Conservation (phyloP, 164 flowering plant species). For the Stephania cephalantha region DNA sequence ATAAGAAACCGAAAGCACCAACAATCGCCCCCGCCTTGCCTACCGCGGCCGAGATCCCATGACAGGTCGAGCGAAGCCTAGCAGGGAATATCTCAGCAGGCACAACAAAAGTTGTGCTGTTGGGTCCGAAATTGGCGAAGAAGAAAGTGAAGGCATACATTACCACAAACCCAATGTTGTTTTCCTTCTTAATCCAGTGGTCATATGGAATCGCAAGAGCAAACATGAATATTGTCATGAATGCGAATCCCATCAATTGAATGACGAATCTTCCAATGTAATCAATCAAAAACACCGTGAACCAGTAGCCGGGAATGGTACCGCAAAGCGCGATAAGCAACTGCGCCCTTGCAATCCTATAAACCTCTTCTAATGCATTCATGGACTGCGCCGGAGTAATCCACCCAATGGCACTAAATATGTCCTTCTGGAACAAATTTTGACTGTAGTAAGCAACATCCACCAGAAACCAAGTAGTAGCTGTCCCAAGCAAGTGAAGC, state of each 20-base stretch:
- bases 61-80: constrained; percentile 5
- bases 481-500: constrained; percentile 8
- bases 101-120: constrained; percentile 5
- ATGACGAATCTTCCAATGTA: constrained; percentile 3
- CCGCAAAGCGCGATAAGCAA: constrained; percentile 4
- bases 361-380: constrained; percentile 9
- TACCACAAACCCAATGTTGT: constrained; percentile 3
- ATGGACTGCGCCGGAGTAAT: not conserved
- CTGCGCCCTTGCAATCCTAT: constrained; percentile 4
- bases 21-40: constrained; percentile 12
- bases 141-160: constrained; percentile 7
- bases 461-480: constrained; percentile 8
- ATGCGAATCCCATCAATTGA: constrained; percentile 8
- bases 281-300: constrained; percentile 6
- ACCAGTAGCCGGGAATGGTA: constrained; percentile 9
- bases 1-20: constrained; percentile 10
- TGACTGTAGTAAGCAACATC: constrained; percentile 12
- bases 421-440: constrained; percentile 10
- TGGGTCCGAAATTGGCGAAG: constrained; percentile 11
- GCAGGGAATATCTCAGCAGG: constrained; percentile 13
- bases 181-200: constrained; percentile 1
- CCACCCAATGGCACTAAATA: constrained; percentile 5
- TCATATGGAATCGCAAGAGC: not conserved
- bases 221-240: constrained; percentile 11
- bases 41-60: constrained; percentile 3